Percentiles rank a stretch among this genome's conserved stretches.
phyloP scores from a whole-genome alignment of 2,329 filamentous ascomycete species.

The Chaetomiaceae sp. region DNA sequence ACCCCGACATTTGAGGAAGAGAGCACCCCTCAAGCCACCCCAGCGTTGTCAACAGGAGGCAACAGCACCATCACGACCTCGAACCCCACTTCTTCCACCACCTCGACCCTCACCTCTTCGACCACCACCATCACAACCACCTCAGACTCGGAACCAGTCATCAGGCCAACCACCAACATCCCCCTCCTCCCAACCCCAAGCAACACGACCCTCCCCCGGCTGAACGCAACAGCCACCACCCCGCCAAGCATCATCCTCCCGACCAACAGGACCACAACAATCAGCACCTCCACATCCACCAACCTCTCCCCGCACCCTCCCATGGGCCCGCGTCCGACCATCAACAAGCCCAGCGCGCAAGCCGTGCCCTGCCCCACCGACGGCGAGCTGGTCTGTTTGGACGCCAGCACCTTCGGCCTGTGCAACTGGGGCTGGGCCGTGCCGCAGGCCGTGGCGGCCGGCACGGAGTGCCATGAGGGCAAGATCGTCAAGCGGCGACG shows the following conservation, averaged over 20 bases:
- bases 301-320: not conserved
- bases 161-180: not conserved
- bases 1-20: conserved; percentile 18
- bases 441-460: conserved; percentile 2
- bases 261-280: not conserved
- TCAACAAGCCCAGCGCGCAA: not conserved
- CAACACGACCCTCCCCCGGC: not conserved
- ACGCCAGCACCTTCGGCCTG: conserved; percentile 6
- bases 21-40: not conserved
- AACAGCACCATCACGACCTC: not conserved
- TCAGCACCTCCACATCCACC: not conserved
- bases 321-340: not conserved
- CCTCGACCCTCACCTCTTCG: not conserved
- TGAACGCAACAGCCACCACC: not conserved
- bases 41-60: too few species aligned
- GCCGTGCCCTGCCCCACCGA: conserved; percentile 6
- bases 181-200: too few species aligned
- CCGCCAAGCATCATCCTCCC: not conserved
- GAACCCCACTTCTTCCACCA: too few species aligned
- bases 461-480: conserved; percentile 14
- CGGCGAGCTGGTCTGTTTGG: conserved; percentile 14
- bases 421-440: conserved; percentile 14
- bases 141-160: too few species aligned
- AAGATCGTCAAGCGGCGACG: conserved; percentile 2
- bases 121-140: not conserved